A percentile compares a stretch with the other conserved stretches of the same genome.
Conservation (phyloP, 192 early-diverging fungal genomes). For the Backusella tarrabulga region DNA sequence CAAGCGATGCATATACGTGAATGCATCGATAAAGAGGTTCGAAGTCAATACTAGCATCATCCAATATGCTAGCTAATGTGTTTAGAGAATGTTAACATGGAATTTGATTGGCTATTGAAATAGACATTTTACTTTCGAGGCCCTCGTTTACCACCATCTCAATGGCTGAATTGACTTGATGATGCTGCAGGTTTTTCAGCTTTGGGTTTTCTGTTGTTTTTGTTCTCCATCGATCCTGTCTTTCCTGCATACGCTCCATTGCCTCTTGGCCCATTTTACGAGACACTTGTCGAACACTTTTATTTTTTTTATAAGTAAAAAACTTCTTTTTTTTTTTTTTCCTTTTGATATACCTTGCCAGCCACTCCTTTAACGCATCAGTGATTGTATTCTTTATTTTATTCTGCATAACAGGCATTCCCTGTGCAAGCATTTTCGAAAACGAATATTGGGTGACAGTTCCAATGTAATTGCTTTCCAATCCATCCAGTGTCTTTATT, state of each 20-base stretch:
- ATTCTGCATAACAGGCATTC: constrained; percentile 85
- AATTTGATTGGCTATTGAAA: no score
- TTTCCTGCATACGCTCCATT: constrained; percentile 70
- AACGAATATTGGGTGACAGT: constrained; percentile 79
- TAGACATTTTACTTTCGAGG: constrained; percentile 52
- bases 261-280: constrained; percentile 81
- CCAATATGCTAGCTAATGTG: constrained; percentile 56
- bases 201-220: constrained; percentile 43
- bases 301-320: background rate
- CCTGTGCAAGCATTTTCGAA: constrained; percentile 83
- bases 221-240: constrained; percentile 61
- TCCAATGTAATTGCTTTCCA: constrained; percentile 73
- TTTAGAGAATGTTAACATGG: background rate
- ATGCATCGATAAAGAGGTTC: constrained; percentile 94
- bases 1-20: constrained; percentile 94
- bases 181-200: constrained; percentile 44
- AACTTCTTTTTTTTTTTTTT: background rate
- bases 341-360: constrained; percentile 61
- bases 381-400: constrained; percentile 83
- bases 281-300: constrained; percentile 78
- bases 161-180: constrained; percentile 74
- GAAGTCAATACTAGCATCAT: constrained; percentile 83
- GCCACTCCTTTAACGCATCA: constrained; percentile 89
- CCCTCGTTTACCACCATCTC: constrained; percentile 85
- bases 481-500: constrained; percentile 75